Evolutionary conservation across 179 eudicot species (phyloP).

Genomic region (Sideroxylon spinosum): DNA sequence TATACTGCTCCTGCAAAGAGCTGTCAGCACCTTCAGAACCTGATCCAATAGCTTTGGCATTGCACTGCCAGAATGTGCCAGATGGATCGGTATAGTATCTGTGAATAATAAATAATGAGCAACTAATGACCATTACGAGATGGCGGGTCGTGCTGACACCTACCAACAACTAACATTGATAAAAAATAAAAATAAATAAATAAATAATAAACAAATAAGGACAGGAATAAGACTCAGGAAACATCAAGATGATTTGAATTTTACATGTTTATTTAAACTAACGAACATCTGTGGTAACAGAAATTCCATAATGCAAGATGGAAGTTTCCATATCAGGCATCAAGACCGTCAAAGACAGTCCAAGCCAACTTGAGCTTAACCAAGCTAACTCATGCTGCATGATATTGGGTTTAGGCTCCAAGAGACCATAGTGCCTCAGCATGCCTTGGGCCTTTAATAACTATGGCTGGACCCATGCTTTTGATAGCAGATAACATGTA

Average conservation of each 20-base stretch:
- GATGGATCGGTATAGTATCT: slow-evolving; percentile 98
- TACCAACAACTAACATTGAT: no score
- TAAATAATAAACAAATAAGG: not conserved
- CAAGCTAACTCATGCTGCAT: not conserved
- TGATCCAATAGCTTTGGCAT: slow-evolving; percentile 95
- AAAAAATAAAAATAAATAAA: no score
- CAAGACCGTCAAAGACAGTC: not conserved
- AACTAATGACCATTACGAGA: no score
- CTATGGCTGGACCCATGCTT: no score
- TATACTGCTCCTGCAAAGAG: slow-evolving; percentile 91
- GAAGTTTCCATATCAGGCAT: not conserved
- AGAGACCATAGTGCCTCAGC: no score
- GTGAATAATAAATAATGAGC: slow-evolving; percentile 18
- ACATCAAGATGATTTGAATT: not conserved
- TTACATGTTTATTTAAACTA: not conserved
- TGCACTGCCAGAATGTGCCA: slow-evolving; percentile 99
- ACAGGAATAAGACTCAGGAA: not conserved
- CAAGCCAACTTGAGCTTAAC: slow-evolving; percentile 3
- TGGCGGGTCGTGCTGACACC: no score
- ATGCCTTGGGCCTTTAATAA: no score
- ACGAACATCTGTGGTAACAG: not conserved
- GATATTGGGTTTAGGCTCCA: no score
- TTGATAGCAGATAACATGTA: no score
- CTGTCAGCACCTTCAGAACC: slow-evolving; percentile 99
- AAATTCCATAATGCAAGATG: not conserved